These are phyloP conservation scores for Metarhizium sp. DNA, from an alignment of 2,329 filamentous ascomycete genomes.

Conservation along the genomic window DNA sequence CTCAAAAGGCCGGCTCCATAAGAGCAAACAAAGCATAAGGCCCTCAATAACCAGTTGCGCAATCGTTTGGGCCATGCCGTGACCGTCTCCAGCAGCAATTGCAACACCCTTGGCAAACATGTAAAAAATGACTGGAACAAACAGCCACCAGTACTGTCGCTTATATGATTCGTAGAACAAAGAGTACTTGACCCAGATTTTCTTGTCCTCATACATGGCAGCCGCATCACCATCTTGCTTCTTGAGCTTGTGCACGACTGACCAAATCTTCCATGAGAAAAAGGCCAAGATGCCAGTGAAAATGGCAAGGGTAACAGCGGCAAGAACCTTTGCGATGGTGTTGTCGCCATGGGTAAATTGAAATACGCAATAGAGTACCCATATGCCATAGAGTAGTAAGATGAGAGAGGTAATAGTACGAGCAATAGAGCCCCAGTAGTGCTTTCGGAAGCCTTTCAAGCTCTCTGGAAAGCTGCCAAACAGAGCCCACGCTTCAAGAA, in stretches of 20 bases:
- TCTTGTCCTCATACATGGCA: slow-evolving; percentile 78
- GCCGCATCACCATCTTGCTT: slow-evolving; percentile 62
- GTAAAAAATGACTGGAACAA: slow-evolving; percentile 82
- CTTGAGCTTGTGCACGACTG: slow-evolving; percentile 65
- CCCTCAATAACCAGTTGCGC: slow-evolving; percentile 75
- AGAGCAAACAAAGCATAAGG: slow-evolving; percentile 65
- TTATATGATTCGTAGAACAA: slow-evolving; percentile 96
- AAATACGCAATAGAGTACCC: slow-evolving; percentile 93
- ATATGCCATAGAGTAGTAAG: slow-evolving; percentile 84
- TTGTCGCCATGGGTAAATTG: slow-evolving; percentile 92
- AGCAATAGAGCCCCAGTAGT: slow-evolving; percentile 90
- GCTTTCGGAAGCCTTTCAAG: slow-evolving; percentile 78
- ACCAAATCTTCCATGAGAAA: slow-evolving; percentile 79
- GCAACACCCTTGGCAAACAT: slow-evolving; percentile 82
- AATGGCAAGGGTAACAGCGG: slow-evolving; percentile 66
- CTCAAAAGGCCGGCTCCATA: slow-evolving; percentile 82
- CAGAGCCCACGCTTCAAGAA: slow-evolving; percentile 86
- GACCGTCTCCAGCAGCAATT: slow-evolving; percentile 75
- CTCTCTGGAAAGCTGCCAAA: slow-evolving; percentile 76
- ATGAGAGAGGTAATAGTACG: slow-evolving; percentile 86
- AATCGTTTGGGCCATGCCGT: slow-evolving; percentile 72
- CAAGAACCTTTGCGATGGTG: slow-evolving; percentile 80
- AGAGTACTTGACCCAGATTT: slow-evolving; percentile 89
- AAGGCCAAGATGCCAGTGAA: slow-evolving; percentile 77
- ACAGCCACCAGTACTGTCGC: slow-evolving; percentile 94